These are phyloP conservation scores for Sphaerostilbella broomeana DNA, from an alignment of 2,329 filamentous ascomycete species.

Conservation along the genomic window DNA sequence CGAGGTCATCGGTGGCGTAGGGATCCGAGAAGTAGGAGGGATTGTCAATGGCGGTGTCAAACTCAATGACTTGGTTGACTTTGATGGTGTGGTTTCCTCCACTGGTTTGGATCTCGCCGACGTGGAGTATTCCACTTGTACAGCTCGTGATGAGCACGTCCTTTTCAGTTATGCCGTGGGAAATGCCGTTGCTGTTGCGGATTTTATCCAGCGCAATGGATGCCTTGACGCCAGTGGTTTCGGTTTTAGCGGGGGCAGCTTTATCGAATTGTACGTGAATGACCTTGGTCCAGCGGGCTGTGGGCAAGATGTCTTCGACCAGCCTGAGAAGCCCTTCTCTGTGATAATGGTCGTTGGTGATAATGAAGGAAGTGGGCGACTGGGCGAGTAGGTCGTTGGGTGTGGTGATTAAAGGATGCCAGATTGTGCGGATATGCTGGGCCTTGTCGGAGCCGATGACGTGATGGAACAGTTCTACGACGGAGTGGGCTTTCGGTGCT, in stretches of 20 bases:
- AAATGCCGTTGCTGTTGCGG: constrained; percentile 52
- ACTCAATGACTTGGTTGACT: constrained; percentile 35
- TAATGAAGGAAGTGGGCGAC: constrained; percentile 43
- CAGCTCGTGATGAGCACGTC: constrained; percentile 40
- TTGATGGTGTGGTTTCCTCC: constrained; percentile 16
- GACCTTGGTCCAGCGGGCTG: constrained; percentile 42
- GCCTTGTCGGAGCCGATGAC: constrained; percentile 34
- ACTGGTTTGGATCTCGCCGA: constrained; percentile 26
- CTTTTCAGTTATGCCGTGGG: constrained; percentile 35
- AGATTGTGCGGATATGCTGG: constrained; percentile 46
- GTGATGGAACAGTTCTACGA: constrained; percentile 53
- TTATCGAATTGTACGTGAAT: constrained; percentile 38
- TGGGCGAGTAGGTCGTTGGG: constrained; percentile 52
- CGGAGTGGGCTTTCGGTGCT: constrained; percentile 39
- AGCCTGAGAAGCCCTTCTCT: constrained; percentile 39
- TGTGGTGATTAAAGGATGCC: constrained; percentile 45
- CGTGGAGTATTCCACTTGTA: constrained; percentile 39
- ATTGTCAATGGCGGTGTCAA: constrained; percentile 48
- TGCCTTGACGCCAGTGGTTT: constrained; percentile 38
- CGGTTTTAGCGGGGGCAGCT: too few species aligned
- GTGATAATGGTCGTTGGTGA: constrained; percentile 55
- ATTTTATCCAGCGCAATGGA: constrained; percentile 37
- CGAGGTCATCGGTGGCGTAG: constrained; percentile 34
- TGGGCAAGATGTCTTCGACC: constrained; percentile 39
- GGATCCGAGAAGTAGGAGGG: constrained; percentile 52